Conservation (phyloP, 163 green algal species). For the Scenedesmus sp. region DNA sequence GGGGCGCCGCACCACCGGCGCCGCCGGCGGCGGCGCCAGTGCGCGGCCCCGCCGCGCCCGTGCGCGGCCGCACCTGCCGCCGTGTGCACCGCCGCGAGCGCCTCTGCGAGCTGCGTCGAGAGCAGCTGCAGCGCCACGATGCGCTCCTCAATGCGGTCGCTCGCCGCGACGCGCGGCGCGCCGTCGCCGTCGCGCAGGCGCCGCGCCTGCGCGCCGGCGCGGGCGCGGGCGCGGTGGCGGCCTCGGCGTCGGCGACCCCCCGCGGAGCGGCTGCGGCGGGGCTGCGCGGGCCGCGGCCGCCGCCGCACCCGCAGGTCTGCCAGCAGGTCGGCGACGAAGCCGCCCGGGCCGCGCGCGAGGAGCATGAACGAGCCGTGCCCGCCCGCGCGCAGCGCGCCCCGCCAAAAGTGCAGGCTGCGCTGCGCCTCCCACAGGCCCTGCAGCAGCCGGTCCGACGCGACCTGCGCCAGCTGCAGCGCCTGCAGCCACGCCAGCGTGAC, state of each 20-base stretch:
- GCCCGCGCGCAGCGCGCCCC: constrained; percentile 46
- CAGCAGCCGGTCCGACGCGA: constrained; percentile 38
- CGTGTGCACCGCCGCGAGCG: constrained; percentile 57
- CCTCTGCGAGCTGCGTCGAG: constrained; percentile 29
- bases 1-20: too few species aligned
- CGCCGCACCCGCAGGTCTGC: neutral
- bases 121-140: constrained; percentile 37
- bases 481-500: constrained; percentile 23
- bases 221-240: too few species aligned
- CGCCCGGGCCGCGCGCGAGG: constrained; percentile 58
- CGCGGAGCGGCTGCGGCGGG: too few species aligned
- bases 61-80: constrained; percentile 41
- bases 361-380: constrained; percentile 67
- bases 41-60: too few species aligned
- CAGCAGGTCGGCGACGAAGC: constrained; percentile 52
- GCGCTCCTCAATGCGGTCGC: constrained; percentile 44
- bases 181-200: neutral
- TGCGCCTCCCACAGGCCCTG: constrained; percentile 25
- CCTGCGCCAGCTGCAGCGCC: constrained; percentile 36
- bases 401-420: constrained; percentile 71
- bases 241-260: too few species aligned
- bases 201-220: too few species aligned
- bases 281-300: too few species aligned
- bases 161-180: constrained; percentile 1
- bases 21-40: too few species aligned